A percentile compares a stretch with the other conserved stretches of the same genome.
Evolutionary conservation across 1,284 basidiomycete genomes (phyloP).

Genomic region (Malassezia sympodialis): DNA sequence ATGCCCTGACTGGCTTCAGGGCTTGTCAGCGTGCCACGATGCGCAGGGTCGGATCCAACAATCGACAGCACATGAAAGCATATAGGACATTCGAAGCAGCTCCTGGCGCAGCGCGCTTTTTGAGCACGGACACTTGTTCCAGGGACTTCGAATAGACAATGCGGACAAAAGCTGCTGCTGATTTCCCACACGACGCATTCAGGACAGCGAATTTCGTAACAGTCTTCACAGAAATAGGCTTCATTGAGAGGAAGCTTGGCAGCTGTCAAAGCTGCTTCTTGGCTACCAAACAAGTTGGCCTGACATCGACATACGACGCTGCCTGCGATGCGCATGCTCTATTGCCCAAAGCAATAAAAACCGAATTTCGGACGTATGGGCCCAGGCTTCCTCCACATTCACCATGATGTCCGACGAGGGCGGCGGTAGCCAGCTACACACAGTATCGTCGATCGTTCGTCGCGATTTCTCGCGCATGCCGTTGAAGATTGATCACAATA

Average conservation of each 20-base stretch:
- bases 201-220: slow-evolving; percentile 84
- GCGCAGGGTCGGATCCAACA: slow-evolving; percentile 68
- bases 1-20: slow-evolving; percentile 56
- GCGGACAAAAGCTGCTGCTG: slow-evolving; percentile 92
- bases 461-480: slow-evolving; percentile 41
- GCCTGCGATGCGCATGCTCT: not conserved
- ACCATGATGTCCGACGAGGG: not conserved
- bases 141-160: slow-evolving; percentile 97
- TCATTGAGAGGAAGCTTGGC: not conserved
- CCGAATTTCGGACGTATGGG: not conserved
- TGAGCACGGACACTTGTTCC: slow-evolving; percentile 88
- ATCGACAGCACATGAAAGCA: slow-evolving; percentile 79
- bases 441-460: slow-evolving; percentile 14
- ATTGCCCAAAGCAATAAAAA: not conserved
- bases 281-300: not conserved
- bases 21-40: slow-evolving; percentile 20
- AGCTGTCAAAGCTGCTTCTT: not conserved
- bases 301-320: not conserved
- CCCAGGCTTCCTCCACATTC: not conserved
- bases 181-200: slow-evolving; percentile 84
- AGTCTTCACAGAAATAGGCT: slow-evolving; percentile 95
- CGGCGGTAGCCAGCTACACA: not conserved
- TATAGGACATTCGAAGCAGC: slow-evolving; percentile 90
- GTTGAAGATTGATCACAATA: slow-evolving; percentile 42
- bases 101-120: slow-evolving; percentile 92